Conservation (phyloP, 495 filamentous ascomycete species). For the Cryomyces antarcticus region DNA sequence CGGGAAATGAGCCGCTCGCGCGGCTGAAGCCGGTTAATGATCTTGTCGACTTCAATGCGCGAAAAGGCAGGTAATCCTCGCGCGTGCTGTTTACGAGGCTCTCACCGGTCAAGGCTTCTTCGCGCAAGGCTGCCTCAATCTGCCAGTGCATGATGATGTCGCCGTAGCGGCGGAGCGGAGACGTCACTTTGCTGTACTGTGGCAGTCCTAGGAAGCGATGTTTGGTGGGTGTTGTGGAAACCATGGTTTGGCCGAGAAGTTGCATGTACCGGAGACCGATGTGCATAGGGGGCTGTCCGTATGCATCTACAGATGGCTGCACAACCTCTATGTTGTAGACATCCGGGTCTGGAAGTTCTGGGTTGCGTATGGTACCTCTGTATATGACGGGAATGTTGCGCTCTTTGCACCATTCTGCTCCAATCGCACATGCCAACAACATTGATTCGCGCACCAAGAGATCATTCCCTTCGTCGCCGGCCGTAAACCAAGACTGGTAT, state of each 20-base stretch:
- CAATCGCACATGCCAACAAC: constrained; percentile 55
- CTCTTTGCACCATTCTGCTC: constrained; percentile 49
- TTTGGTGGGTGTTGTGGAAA: constrained; percentile 26
- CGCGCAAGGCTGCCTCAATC: constrained; percentile 59
- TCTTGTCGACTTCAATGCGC: constrained; percentile 28
- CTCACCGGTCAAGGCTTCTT: constrained; percentile 37
- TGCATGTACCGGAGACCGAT: constrained; percentile 18
- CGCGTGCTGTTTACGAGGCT: constrained; percentile 26
- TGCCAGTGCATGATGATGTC: constrained; percentile 87
- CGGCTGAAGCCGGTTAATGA: constrained; percentile 28
- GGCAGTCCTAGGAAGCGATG: constrained; percentile 44
- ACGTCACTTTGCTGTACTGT: constrained; percentile 63
- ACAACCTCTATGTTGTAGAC: constrained; percentile 16
- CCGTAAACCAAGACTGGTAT: not conserved
- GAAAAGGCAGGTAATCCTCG: constrained; percentile 39
- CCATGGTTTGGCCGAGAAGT: constrained; percentile 30
- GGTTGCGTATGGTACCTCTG: constrained; percentile 43
- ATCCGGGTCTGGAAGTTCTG: constrained; percentile 24
- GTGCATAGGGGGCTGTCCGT: constrained; percentile 10
- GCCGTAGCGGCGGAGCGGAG: constrained; percentile 61
- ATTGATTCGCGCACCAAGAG: constrained; percentile 42
- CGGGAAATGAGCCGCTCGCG: constrained; percentile 26
- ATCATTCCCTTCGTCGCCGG: not conserved
- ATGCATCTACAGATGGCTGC: constrained; percentile 12
- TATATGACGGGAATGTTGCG: constrained; percentile 65